Base-by-base conservation (phyloP, 2,329 filamentous ascomycete genomes). In the Aurifilum marmelostoma region DNA sequence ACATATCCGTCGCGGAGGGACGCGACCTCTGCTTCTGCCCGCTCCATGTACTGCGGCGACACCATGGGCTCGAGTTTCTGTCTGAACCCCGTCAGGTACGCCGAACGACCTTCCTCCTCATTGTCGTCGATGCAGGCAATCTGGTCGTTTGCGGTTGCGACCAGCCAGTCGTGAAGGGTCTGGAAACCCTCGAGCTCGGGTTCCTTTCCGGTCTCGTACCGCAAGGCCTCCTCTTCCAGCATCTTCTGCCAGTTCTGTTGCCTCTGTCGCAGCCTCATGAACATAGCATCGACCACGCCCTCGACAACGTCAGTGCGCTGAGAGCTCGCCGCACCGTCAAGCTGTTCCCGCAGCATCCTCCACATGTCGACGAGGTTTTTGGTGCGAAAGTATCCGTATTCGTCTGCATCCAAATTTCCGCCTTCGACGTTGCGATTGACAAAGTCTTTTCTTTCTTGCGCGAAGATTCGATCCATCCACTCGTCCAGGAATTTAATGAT, bases 101-200 rank as follows among this genome's bases (percentile, higher is more conserved):
- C 92, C 34, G 92, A 83, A 41, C 91, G 89, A 70, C 88, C 88
- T 66, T 89, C 88, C 66, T 92, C 91, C 71, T 93, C 91, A 73
- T 91, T 91, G 76, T 98, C 97, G 79, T 98, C 96, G 76, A 99
- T 97, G 80, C 94, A 97, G 68, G 94, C 94, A 77, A 99, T 98
- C 79, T 99, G 96, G 81, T 99, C 96, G 81, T 99, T 99, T 74
- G 97, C 96, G 68, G 97, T 93, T 60, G 96, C 94, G 66, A 99
- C 90, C 67, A 99, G 90, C 94, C 95, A 99, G 81, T 99, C 96
- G 78, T 97, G 92, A 37, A 97, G 83, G 3, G 91, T 88, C 78
- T 97, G 93, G 75, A 92, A 90, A 21, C 89, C 87, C 66, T 91
- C 88, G 11, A 89, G 79, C 63, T 89, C 88, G 5, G 84, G 77